A percentile compares a stretch with the other conserved stretches of the same genome.
Evolutionary conservation across 768 basidiomycete genomes (phyloP).

Genomic region (Boletus coccyginus): DNA sequence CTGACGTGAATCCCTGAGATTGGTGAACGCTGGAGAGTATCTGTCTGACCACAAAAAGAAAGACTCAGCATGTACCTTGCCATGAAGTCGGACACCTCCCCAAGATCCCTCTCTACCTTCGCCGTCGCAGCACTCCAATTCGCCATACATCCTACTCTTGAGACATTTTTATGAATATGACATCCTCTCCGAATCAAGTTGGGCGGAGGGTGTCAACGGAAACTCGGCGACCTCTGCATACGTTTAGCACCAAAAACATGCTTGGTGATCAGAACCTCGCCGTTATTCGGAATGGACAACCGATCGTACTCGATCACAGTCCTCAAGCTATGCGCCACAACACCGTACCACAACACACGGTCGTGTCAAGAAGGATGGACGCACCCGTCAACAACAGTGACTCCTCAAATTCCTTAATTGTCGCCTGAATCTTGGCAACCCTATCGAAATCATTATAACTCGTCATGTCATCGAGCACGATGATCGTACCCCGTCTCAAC

Average conservation of each 20-base stretch:
- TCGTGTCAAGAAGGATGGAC: conserved; percentile 13
- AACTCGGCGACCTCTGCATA: conserved; percentile 46
- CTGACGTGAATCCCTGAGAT: no score
- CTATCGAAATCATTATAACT: conserved; percentile 86
- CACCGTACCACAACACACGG: background rate
- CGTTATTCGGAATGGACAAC: conserved; percentile 68
- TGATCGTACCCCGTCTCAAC: conserved; percentile 65
- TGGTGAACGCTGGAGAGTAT: no score
- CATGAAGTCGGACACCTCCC: no score
- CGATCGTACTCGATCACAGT: conserved; percentile 83
- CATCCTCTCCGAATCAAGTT: conserved; percentile 62
- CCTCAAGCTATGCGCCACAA: conserved; percentile 66
- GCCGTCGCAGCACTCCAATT: conserved; percentile 60
- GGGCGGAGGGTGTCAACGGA: conserved; percentile 73
- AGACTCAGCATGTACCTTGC: no score
- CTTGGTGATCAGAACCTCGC: conserved; percentile 17
- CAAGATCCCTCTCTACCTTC: conserved; percentile 23
- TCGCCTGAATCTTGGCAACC: conserved; percentile 85
- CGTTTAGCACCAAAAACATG: background rate
- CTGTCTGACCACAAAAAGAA: no score
- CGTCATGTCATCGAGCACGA: conserved; percentile 81
- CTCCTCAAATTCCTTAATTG: conserved; percentile 80
- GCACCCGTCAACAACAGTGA: conserved; percentile 71
- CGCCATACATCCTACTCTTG: conserved; percentile 62
- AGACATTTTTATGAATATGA: conserved; percentile 70